These are phyloP conservation scores for Exobasidium cylindrosporum DNA, from an alignment of 1,284 basidiomycete genomes.

Conservation along the genomic window DNA sequence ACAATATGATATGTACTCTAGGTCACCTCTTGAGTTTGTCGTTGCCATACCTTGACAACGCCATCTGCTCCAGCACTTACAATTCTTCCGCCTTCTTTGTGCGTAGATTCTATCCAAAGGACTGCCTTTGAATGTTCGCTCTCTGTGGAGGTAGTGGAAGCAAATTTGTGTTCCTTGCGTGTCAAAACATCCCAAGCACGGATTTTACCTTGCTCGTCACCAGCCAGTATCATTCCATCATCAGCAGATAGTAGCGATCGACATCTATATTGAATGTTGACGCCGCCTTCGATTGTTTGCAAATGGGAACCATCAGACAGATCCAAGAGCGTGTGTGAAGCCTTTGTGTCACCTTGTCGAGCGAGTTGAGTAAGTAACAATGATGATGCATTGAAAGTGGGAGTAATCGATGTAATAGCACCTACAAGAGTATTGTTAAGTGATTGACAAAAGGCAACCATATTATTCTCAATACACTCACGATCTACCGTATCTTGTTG, in stretches of 20 bases:
- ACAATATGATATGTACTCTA: neutral
- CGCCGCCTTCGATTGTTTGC: constrained; percentile 78
- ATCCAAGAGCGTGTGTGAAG: constrained; percentile 81
- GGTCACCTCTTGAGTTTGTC: too few relatives aligned
- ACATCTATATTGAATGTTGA: constrained; percentile 71
- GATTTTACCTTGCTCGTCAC: constrained; percentile 82
- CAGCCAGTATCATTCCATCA: constrained; percentile 66
- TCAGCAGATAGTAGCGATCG: constrained; percentile 70
- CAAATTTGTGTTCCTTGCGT: constrained; percentile 60
- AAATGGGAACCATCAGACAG: constrained; percentile 75
- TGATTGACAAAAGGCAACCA: too few relatives aligned
- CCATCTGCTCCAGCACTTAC: constrained; percentile 75
- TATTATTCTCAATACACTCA: constrained; percentile 58
- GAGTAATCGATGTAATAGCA: constrained; percentile 67
- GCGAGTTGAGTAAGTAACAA: constrained; percentile 76
- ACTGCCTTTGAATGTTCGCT: constrained; percentile 74
- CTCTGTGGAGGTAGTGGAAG: constrained; percentile 12
- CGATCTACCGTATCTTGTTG: constrained; percentile 83
- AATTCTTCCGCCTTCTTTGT: constrained; percentile 61
- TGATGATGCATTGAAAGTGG: constrained; percentile 71
- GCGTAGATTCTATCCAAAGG: constrained; percentile 81
- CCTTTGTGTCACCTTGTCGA: constrained; percentile 57
- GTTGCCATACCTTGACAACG: constrained; percentile 41
- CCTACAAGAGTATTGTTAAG: too few relatives aligned
- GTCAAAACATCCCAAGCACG: constrained; percentile 92